phyloP scores from a whole-genome alignment of 2,329 filamentous ascomycete genomes.

The Sclerotinia borealis region DNA sequence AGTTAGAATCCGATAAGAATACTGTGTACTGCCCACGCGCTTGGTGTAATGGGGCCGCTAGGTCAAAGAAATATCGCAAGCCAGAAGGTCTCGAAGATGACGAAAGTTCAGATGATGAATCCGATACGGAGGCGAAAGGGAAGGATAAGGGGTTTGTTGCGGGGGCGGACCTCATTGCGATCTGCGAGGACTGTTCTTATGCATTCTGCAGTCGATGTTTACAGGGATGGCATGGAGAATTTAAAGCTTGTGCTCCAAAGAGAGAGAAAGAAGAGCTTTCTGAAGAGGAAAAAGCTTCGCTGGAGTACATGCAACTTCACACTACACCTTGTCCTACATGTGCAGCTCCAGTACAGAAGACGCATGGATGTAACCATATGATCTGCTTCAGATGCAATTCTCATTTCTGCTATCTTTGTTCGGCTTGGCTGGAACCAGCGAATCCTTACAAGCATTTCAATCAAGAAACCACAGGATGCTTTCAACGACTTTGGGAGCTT shows the following conservation, averaged over 20 bases:
- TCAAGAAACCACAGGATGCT: conserved; percentile 61
- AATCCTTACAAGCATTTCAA: conserved; percentile 93
- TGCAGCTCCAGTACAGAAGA: conserved; percentile 78
- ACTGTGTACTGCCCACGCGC: conserved; percentile 88
- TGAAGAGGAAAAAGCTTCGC: conserved; percentile 77
- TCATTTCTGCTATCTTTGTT: conserved; percentile 94
- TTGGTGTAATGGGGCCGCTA: conserved; percentile 88
- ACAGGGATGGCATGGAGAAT: conserved; percentile 90
- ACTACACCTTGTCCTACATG: conserved; percentile 89
- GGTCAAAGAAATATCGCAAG: conserved; percentile 67
- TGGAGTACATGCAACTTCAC: conserved; percentile 75
- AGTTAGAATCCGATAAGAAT: conserved; percentile 83
- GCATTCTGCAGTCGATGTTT: conserved; percentile 72
- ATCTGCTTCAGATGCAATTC: conserved; percentile 82
- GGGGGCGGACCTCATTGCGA: conserved; percentile 60
- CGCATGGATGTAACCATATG: conserved; percentile 95
- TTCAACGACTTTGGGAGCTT: conserved; percentile 83
- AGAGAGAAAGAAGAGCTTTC: conserved; percentile 65
- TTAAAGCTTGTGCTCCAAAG: conserved; percentile 61
- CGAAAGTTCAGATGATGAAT: conserved; percentile 51
- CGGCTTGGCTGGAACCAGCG: conserved; percentile 70
- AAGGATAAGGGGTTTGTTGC: conserved; percentile 21
- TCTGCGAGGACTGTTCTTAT: conserved; percentile 84
- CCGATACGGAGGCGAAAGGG: conserved; percentile 32
- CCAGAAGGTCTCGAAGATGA: conserved; percentile 58